Base-by-base conservation (phyloP, 2,329 filamentous ascomycete genomes). In the Pseudogymnoascus sp. region DNA sequence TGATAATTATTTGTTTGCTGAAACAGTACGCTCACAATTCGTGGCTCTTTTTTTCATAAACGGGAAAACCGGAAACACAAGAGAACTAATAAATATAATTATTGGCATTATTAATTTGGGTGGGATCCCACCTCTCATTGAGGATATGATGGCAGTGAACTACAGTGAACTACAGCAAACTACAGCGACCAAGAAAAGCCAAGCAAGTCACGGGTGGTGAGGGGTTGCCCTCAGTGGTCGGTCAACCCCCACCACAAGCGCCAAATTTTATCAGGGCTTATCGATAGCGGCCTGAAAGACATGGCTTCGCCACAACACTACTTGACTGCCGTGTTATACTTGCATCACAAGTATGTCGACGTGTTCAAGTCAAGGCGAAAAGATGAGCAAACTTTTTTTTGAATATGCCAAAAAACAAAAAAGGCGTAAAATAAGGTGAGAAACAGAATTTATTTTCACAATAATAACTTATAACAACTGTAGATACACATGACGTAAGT, bases 71-170 rank as follows among this genome's bases (percentile, higher is more conserved):
- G 44, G 26, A 50, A 15, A 15, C n/a, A 5, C 44, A 31, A 15
- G 4, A 50, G 5, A 50, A 50, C 47, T 33, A 54, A 33, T 7
- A 33, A 33, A 54, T 54, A 54, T 54, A 54, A 54, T 54, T 54
- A 54, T 54, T 54, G 47, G 47, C 47, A 54, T 54, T 54, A 54
- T 54, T 54, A 54, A 54, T 54, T 50, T 41, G 17, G 29, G 47
- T 54, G 47, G 47, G n/a, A 54, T 15, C 8, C n/a, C 4, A 11
- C n/a, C 21, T 54, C 47, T 54, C 7, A 21, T 33, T 54, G n/a
- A 54, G 47, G 47, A 29, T 33, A 54, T 54, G 47, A 54, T 54
- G 47, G 26, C 26, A 21, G 1, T 2, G 3, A 21, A 21, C 21
- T 21, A 21, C 21, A 21, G 21, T 21, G 21, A 21, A 21, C 21